Percentiles rank a stretch among this genome's conserved stretches.
Conservation (phyloP, 306 rosid genomes). For the Quercus gilva region DNA sequence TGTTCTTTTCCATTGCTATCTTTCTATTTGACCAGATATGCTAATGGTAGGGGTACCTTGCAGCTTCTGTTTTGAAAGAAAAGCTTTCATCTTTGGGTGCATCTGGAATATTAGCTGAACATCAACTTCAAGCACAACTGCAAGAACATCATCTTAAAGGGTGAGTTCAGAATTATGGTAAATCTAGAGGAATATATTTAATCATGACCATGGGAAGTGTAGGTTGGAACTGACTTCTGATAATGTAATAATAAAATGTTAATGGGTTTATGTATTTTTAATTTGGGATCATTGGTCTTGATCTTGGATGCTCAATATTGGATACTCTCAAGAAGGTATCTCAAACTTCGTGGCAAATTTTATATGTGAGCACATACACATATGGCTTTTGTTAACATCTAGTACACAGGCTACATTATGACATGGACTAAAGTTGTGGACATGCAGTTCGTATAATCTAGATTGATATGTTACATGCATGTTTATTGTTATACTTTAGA, state of each 20-base stretch:
- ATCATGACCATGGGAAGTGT: conserved; percentile 11
- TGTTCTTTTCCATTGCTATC: conserved; percentile 4
- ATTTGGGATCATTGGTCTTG: conserved; percentile 10
- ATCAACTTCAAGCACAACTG: conserved; percentile 97
- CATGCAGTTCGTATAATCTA: neutral
- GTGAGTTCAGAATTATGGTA: conserved; percentile 44
- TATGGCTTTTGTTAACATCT: neutral
- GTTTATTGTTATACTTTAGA: neutral
- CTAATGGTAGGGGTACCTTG: conserved; percentile 40
- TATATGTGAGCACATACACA: neutral
- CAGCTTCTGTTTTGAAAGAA: conserved; percentile 96
- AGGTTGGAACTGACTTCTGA: conserved; percentile 3
- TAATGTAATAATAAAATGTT: neutral
- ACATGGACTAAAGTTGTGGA: neutral
- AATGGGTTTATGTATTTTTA: neutral
- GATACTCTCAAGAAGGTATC: neutral
- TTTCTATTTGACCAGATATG: conserved; percentile 22
- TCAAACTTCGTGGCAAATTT: neutral
- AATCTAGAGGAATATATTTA: conserved; percentile 8
- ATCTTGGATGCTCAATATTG: neutral
- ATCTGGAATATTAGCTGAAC: conserved; percentile 96
- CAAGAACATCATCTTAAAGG: conserved; percentile 93
- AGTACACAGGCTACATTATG: neutral
- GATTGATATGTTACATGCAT: neutral
- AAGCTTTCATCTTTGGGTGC: conserved; percentile 87